Base-by-base conservation (phyloP, 2,329 filamentous ascomycete species). In the Fusarium nisikadoi region DNA sequence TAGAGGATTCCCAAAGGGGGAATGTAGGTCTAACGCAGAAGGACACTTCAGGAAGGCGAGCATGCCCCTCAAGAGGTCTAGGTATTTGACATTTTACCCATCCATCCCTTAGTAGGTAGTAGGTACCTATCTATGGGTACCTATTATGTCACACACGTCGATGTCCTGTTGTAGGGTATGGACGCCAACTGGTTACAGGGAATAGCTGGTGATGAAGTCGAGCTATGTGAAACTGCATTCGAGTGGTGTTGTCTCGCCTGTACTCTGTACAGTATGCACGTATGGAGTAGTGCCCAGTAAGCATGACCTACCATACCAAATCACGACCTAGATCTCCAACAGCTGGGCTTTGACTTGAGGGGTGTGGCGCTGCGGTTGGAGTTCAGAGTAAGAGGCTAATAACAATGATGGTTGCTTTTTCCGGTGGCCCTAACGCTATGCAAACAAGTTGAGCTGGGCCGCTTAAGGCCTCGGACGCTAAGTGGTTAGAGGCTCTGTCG, bases 381-480 rank as follows among this genome's bases (percentile, higher is more conserved):
- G 43, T 45, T 45, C 12, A 45, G 43, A 45, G 64, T 46, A 60
- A 41, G 50, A 42, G 25, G 17, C 31, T 47, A 36, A 49, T 25
- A 25, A 25, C 23, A 25, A 25, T 25, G 23, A 25, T 74, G 66
- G 54, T 75, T 77, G 63, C 65, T 76, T 77, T 75, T 74, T 77
- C 59, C 67, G 73, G 75, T 75, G 73, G 62, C 65, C 60, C 73
- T 75, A 65, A 73, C 72, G 64, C 68, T 61, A 76, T 72, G 67
- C 64, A 75, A 74, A 64, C 70, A 68, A 76, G 57, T 66, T 29
- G 42, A 62, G 63, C 49, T 64, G 50, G 58, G 69, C 41, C 62
- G 41, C 65, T 50, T 5, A 35, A 39, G 64, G 43, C 29, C 56
- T 41, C 57, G 53, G 65, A 36, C 70, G 47, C 65, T 72, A 71